These are phyloP conservation scores for Skeletonema tropicum DNA, from an alignment of 108 stramenopile species.

Conservation along the genomic window DNA sequence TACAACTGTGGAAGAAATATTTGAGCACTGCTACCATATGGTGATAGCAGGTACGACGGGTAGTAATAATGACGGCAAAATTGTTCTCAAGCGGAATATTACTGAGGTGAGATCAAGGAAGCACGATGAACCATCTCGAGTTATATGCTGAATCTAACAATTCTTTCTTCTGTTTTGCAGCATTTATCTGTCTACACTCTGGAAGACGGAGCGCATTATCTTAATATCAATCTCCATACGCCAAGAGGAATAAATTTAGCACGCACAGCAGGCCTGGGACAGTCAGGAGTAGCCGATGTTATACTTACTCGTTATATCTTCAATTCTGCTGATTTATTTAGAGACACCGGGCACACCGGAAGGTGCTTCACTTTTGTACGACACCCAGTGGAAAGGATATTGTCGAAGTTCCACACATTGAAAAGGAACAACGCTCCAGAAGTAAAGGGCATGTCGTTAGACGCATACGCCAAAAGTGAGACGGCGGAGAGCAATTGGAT, in stretches of 20 bases:
- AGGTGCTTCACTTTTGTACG: conserved; percentile 25
- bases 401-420: conserved; percentile 11
- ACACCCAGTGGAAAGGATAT: conserved; percentile 24
- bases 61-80: conserved; percentile 17
- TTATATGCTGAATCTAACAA: not conserved
- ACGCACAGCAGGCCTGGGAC: conserved; percentile 6
- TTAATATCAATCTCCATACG: conserved; percentile 26
- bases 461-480: conserved; percentile 23
- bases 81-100: conserved; percentile 10
- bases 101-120: conserved; percentile 6
- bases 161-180: not conserved
- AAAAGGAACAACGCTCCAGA: conserved; percentile 4
- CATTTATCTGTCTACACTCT: conserved; percentile 15
- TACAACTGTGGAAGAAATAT: conserved; percentile 32
- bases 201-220: conserved; percentile 21
- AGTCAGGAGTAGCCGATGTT: conserved; percentile 22
- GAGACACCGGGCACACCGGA: conserved; percentile 13
- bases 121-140: not conserved
- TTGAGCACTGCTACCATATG: conserved; percentile 34
- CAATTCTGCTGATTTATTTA: conserved; percentile 17
- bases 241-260: conserved; percentile 8
- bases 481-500: conserved; percentile 48
- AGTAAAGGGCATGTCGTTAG: conserved; percentile 29
- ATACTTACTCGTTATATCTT: conserved; percentile 27
- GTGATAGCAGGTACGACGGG: conserved; percentile 24